Evolutionary conservation across 73 alveolate species (phyloP).

Genomic region (Durusdinium trenchii): DNA sequence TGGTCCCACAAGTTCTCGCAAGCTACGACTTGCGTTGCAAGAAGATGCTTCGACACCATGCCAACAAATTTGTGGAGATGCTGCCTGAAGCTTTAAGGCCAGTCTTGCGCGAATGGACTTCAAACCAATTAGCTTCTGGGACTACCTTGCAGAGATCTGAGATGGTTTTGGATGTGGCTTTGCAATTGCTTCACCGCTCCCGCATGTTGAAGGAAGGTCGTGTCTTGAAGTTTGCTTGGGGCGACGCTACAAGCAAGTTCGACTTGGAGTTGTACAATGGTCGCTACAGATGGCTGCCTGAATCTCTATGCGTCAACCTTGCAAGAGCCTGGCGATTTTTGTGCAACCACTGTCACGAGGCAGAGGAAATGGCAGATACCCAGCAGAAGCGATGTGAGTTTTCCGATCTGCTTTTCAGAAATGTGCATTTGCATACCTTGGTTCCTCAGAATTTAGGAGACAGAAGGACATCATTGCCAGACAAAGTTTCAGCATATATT

Average conservation of each 20-base stretch:
- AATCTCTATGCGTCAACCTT: neutral
- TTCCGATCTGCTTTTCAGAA: slow-evolving; percentile 5
- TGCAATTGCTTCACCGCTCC: neutral
- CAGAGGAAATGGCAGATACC: neutral
- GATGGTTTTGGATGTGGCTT: slow-evolving; percentile 1
- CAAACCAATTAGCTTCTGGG: neutral
- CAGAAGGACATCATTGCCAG: neutral
- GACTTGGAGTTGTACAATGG: neutral
- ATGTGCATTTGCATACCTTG: neutral
- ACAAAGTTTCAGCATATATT: neutral
- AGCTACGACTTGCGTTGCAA: slow-evolving; percentile 24
- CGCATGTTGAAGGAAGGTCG: neutral
- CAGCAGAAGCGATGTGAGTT: neutral
- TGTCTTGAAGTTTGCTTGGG: slow-evolving; percentile 4
- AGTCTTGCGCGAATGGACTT: neutral
- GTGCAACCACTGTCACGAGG: neutral
- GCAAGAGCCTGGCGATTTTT: neutral
- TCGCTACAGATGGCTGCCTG: neutral
- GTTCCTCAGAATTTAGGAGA: neutral
- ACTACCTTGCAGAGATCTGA: neutral
- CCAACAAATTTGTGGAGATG: neutral
- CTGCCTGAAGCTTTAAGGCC: neutral
- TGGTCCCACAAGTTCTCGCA: neutral
- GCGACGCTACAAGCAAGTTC: neutral
- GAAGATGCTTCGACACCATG: neutral